Evolutionary conservation across 192 early-diverging fungal genomes (phyloP).

Genomic region (Backusella psychrophila): DNA sequence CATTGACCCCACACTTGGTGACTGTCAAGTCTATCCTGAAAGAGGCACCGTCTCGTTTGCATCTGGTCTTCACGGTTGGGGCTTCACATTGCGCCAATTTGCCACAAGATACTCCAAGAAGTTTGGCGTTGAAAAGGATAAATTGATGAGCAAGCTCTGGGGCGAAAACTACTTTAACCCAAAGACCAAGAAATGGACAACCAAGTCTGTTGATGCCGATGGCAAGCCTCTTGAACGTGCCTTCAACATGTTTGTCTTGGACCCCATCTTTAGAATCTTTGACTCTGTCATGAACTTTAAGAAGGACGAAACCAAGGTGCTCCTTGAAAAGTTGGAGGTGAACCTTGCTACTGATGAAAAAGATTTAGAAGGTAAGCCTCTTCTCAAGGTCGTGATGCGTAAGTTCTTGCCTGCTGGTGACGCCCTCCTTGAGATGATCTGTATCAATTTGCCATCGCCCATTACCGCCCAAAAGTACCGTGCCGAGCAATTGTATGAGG

Average conservation of each 20-base stretch:
- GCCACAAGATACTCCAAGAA: conserved; percentile 95
- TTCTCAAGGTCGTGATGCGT: conserved; percentile 95
- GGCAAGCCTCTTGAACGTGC: conserved; percentile 90
- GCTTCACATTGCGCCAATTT: conserved; percentile 98
- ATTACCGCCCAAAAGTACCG: conserved; percentile 90
- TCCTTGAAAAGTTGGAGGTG: conserved; percentile 88
- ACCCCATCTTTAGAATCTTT: conserved; percentile 97
- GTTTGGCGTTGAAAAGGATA: conserved; percentile 93
- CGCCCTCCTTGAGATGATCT: conserved; percentile 98
- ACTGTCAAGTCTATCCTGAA: conserved; percentile 92
- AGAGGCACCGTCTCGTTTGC: conserved; percentile 95
- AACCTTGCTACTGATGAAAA: conserved; percentile 81
- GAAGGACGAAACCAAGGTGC: conserved; percentile 77
- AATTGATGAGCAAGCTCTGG: conserved; percentile 97
- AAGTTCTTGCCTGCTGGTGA: conserved; percentile 98
- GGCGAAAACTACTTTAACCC: conserved; percentile 99
- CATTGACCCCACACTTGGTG: conserved; percentile 81
- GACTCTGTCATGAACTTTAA: conserved; percentile 95
- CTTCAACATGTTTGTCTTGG: conserved; percentile 95
- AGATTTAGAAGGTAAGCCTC: conserved; percentile 87
- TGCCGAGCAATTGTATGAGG: conserved; percentile 92
- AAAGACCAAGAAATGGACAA: conserved; percentile 96
- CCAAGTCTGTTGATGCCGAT: conserved; percentile 64
- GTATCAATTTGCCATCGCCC: conserved; percentile 96
- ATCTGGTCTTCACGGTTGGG: conserved; percentile 99